These are phyloP conservation scores for Dothideomycetes sp. DNA, from an alignment of 2,329 filamentous ascomycete species.

Conservation along the genomic window DNA sequence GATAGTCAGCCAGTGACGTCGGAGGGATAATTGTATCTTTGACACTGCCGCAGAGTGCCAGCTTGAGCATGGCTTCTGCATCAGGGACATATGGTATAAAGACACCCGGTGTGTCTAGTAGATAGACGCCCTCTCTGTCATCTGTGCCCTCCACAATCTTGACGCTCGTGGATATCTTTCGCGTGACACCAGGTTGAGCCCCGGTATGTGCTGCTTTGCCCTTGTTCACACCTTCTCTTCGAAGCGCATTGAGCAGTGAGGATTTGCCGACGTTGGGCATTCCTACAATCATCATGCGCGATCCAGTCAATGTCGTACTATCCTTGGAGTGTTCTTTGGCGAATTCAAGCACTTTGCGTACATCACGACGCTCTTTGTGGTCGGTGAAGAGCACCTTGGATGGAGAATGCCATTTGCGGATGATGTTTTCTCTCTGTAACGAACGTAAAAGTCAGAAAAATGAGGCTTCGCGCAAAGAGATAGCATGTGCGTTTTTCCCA, in stretches of 20 bases:
- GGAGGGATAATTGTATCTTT: constrained; percentile 76
- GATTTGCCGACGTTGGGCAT: constrained; percentile 99
- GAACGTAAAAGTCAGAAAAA: too few species aligned
- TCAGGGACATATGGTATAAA: constrained; percentile 87
- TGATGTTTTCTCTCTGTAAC: constrained; percentile 18
- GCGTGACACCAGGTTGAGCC: constrained; percentile 77
- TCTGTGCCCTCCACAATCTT: constrained; percentile 53
- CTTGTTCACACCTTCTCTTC: constrained; percentile 53
- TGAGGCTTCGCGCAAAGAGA: not conserved
- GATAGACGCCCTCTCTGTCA: constrained; percentile 54
- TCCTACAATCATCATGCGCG: constrained; percentile 77
- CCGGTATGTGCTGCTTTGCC: constrained; percentile 73
- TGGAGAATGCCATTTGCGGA: constrained; percentile 43
- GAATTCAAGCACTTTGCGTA: constrained; percentile 36
- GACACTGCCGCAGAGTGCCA: constrained; percentile 83
- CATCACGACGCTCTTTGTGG: constrained; percentile 31
- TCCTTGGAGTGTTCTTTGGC: constrained; percentile 40
- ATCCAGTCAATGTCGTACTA: constrained; percentile 59
- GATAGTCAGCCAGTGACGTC: constrained; percentile 75
- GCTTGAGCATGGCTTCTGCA: constrained; percentile 82
- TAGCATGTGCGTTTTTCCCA: constrained; percentile 14
- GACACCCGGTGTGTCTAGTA: constrained; percentile 88
- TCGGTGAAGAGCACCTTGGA: constrained; percentile 43
- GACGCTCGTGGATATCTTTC: constrained; percentile 67
- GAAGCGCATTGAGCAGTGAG: constrained; percentile 79